Percentiles rank a stretch among this genome's conserved stretches.
phyloP scores from a whole-genome alignment of 148 eudicot genomes.

The Cornus florida region DNA sequence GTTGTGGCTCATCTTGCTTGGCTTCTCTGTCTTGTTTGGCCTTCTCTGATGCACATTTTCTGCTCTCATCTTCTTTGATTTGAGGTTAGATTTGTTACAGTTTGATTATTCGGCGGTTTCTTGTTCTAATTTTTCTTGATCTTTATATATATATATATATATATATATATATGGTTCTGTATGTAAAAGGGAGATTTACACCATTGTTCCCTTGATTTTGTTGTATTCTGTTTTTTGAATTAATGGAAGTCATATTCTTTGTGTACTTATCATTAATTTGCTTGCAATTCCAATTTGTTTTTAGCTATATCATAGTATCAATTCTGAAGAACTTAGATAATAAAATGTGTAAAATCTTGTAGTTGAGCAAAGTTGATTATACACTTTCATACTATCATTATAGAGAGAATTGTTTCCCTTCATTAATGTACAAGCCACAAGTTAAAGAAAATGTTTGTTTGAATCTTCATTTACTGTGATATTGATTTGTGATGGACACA shows the following conservation, averaged over 20 bases:
- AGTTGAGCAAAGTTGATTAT: neutral
- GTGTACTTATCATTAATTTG: neutral
- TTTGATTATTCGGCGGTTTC: neutral
- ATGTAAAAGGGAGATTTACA: neutral
- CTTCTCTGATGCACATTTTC: conserved; percentile 38
- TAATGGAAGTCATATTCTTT: neutral
- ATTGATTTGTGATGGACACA: too few species aligned
- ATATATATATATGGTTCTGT: too few species aligned
- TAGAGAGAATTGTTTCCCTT: too few species aligned
- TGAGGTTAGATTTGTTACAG: neutral
- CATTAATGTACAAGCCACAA: too few species aligned
- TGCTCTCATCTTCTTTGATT: neutral
- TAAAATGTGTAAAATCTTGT: neutral
- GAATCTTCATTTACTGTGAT: neutral
- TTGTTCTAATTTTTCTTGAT: neutral
- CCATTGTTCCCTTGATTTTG: neutral
- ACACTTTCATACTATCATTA: neutral
- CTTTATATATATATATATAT: neutral
- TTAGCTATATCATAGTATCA: too few species aligned
- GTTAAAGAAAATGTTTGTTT: too few species aligned
- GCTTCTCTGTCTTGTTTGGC: conserved; percentile 69
- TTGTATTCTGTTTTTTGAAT: too few species aligned
- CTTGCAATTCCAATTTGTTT: neutral
- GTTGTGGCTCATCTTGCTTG: conserved; percentile 70
- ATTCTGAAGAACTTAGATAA: neutral